A percentile compares a stretch with the other conserved stretches of the same genome.
These are phyloP conservation scores for Colletotrichum tanaceti DNA, from an alignment of 2,329 filamentous ascomycete species.

Conservation along the genomic window DNA sequence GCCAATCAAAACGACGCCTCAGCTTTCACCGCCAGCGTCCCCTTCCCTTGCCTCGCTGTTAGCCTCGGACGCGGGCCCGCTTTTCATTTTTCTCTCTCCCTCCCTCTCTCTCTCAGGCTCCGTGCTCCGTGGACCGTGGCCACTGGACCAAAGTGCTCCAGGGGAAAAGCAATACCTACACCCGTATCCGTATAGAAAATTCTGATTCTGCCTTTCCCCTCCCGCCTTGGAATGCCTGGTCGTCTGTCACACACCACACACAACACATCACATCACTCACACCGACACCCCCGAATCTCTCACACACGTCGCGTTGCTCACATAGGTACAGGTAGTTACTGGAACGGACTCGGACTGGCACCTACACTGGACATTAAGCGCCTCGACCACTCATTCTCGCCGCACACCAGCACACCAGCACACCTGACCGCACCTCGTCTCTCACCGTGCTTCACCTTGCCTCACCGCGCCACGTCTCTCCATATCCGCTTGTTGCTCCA, in stretches of 20 bases:
- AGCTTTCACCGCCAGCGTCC: slow-evolving; percentile 1
- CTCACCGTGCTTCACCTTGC: background rate
- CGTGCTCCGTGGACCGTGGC: background rate
- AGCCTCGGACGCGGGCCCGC: slow-evolving; percentile 25
- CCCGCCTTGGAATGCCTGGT: slow-evolving; percentile 23
- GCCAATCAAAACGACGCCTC: slow-evolving; percentile 20
- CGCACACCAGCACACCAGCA: slow-evolving; percentile 7
- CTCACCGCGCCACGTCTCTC: background rate
- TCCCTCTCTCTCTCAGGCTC: slow-evolving; percentile 15
- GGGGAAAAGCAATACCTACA: slow-evolving; percentile 24
- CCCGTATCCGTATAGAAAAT: too few relatives aligned
- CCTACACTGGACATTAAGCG: background rate
- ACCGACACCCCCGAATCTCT: slow-evolving; percentile 9
- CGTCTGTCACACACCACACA: slow-evolving; percentile 24
- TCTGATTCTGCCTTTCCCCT: slow-evolving; percentile 28
- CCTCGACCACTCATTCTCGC: slow-evolving; percentile 12
- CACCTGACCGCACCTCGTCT: background rate
- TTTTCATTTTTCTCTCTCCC: slow-evolving; percentile 9
- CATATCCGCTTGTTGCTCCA: slow-evolving; percentile 36
- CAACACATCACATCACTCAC: slow-evolving; percentile 18
- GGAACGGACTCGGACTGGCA: slow-evolving; percentile 7
- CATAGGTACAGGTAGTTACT: background rate
- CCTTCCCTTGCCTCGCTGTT: slow-evolving; percentile 17
- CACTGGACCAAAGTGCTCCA: background rate
- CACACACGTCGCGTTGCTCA: slow-evolving; percentile 15